phyloP scores from a whole-genome alignment of 2,329 filamentous ascomycete genomes.

The Talaromyces sp. region DNA sequence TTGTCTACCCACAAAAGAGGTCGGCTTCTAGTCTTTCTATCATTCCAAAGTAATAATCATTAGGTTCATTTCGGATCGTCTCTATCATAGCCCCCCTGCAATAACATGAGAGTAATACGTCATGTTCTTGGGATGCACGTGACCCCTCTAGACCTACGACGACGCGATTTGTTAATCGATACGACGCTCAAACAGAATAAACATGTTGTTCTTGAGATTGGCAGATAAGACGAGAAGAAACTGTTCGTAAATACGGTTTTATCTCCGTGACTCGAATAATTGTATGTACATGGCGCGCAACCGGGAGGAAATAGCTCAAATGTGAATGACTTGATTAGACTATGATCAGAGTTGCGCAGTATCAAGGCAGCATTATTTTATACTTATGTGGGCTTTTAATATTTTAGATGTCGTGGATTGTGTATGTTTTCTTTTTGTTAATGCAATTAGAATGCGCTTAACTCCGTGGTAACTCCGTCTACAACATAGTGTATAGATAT shows the following conservation, averaged over 20 bases:
- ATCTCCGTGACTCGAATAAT: not conserved
- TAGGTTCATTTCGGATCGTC: not conserved
- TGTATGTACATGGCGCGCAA: not conserved
- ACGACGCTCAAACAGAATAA: not conserved
- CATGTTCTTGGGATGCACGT: not conserved
- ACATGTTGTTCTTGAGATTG: too few species aligned
- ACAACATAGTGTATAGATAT: not conserved
- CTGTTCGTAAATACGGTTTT: not conserved
- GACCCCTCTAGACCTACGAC: not conserved
- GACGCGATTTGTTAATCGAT: not conserved
- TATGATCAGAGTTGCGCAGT: not conserved
- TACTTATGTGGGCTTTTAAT: not conserved
- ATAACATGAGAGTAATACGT: not conserved
- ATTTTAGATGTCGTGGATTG: not conserved
- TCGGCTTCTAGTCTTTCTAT: not conserved
- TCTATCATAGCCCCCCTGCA: not conserved
- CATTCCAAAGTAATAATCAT: not conserved
- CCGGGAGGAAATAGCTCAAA: not conserved
- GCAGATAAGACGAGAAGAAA: not conserved
- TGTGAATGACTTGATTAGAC: not conserved
- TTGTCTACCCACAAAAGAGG: not conserved
- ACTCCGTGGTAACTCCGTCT: not conserved
- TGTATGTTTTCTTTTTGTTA: too few species aligned
- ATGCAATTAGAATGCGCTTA: not conserved
- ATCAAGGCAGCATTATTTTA: not conserved